Evolutionary conservation across 2,329 filamentous ascomycete species (phyloP).

Genomic region (Tolypocladium pustulatum): DNA sequence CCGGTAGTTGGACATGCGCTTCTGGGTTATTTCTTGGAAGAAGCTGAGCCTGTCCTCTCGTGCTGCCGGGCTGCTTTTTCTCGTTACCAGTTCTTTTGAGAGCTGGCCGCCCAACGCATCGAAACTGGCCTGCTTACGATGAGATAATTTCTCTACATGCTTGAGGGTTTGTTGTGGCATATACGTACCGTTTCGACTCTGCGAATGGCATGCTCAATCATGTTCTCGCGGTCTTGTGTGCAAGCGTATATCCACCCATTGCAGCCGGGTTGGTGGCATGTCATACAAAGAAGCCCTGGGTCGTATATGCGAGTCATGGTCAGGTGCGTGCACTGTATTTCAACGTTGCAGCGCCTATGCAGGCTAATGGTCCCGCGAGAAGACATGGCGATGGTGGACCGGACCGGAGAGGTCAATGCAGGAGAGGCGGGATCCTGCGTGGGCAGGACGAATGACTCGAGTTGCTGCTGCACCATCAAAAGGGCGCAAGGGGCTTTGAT

Average conservation of each 20-base stretch:
- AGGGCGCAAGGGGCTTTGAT: no score
- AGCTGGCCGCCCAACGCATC: conserved; percentile 24
- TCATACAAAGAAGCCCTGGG: conserved; percentile 38
- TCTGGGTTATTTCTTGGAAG: conserved; percentile 30
- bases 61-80: conserved; percentile 27
- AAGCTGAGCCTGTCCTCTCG: conserved; percentile 33
- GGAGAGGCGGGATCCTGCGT: not conserved
- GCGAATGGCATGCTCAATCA: conserved; percentile 19
- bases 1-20: conserved; percentile 33
- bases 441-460: not conserved
- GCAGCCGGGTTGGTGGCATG: conserved; percentile 44
- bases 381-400: not conserved
- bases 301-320: conserved; percentile 58
- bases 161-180: not conserved
- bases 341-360: conserved; percentile 11
- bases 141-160: not conserved
- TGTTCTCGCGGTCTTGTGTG: conserved; percentile 48
- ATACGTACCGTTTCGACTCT: conserved; percentile 9
- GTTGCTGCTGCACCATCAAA: not conserved
- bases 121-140: conserved; percentile 17
- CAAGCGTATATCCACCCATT: conserved; percentile 69
- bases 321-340: conserved; percentile 51
- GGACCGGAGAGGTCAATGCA: not conserved
- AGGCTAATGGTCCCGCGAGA: conserved; percentile 1
- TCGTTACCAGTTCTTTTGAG: conserved; percentile 19